phyloP scores from a whole-genome alignment of 2,329 filamentous ascomycete species.

The Fusarium fujikuroi region DNA sequence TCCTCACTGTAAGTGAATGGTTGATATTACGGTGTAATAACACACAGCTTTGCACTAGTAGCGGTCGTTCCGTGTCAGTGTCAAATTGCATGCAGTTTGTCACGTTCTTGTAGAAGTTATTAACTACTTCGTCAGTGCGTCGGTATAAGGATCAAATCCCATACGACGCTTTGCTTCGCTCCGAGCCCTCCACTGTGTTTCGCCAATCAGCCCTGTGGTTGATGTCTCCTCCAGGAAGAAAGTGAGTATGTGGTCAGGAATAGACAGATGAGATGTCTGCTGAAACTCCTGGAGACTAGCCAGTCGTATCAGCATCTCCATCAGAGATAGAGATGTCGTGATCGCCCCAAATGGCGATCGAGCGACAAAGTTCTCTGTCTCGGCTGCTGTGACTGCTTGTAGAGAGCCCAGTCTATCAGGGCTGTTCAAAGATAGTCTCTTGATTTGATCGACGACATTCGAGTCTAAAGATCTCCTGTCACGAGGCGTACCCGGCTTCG shows the following conservation, averaged over 20 bases:
- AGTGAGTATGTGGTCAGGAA: constrained; percentile 87
- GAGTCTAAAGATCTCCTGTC: constrained; percentile 50
- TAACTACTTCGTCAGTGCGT: constrained; percentile 49
- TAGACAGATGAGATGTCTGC: constrained; percentile 87
- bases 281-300: constrained; percentile 92
- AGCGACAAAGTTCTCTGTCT: constrained; percentile 47
- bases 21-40: neutral
- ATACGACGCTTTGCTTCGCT: constrained; percentile 60
- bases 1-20: neutral
- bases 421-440: constrained; percentile 51
- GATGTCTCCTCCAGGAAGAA: constrained; percentile 80
- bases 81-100: neutral
- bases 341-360: constrained; percentile 64
- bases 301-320: constrained; percentile 89
- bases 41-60: neutral
- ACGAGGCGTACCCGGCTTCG: constrained; percentile 13
- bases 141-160: constrained; percentile 67
- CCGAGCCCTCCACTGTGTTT: constrained; percentile 57
- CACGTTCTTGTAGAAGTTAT: neutral
- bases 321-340: constrained; percentile 72
- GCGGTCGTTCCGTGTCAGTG: neutral
- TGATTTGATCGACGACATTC: constrained; percentile 54
- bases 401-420: constrained; percentile 9
- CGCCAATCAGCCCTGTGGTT: constrained; percentile 60
- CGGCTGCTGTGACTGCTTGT: constrained; percentile 20